Conservation (phyloP, 148 eudicot species). For the Silene latifolia region DNA sequence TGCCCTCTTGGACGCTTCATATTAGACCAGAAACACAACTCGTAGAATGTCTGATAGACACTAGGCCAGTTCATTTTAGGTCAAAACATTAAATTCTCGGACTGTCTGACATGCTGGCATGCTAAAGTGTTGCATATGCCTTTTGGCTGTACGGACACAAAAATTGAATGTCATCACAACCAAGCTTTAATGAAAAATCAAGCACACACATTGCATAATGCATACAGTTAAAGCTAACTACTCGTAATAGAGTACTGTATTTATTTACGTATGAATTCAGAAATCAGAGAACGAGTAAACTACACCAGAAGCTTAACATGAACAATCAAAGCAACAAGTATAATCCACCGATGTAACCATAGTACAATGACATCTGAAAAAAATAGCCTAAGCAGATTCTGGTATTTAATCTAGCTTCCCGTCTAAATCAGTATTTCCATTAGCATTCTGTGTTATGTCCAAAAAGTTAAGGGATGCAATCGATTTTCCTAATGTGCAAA, state of each 20-base stretch:
- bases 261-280: background rate
- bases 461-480: background rate
- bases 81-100: no score
- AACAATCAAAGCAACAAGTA: background rate
- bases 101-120: no score
- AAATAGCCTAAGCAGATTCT: background rate
- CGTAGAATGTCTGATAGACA: no score
- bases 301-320: background rate
- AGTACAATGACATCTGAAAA: background rate
- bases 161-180: no score
- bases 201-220: background rate
- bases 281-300: background rate
- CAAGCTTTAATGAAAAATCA: no score
- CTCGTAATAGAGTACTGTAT: background rate
- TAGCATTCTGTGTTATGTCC: background rate
- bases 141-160: no score
- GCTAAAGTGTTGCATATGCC: no score
- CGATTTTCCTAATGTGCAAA: background rate
- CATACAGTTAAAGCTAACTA: background rate
- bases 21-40: no score
- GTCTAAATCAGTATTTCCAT: background rate
- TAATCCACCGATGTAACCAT: background rate
- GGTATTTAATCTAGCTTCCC: background rate
- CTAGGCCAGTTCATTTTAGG: no score
- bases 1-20: no score